A percentile compares a stretch with the other conserved stretches of the same genome.
phyloP scores from a whole-genome alignment of 768 basidiomycete species.

The Daedaleopsis nitida region DNA sequence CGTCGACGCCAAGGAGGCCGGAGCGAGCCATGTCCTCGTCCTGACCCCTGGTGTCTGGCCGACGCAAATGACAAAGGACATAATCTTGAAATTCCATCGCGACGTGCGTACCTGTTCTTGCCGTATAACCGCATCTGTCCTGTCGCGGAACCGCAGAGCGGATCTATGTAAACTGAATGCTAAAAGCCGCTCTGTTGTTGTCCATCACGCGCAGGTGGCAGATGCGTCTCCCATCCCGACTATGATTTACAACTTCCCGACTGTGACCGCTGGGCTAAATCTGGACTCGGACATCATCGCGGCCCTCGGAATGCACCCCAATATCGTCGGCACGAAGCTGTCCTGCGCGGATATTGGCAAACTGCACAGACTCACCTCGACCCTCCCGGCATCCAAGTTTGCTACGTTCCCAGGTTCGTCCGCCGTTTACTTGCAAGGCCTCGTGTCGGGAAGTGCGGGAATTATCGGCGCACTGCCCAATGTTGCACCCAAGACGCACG shows the following conservation, averaged over 20 bases:
- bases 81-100: conserved; percentile 66
- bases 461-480: conserved; percentile 44
- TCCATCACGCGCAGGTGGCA: conserved; percentile 51
- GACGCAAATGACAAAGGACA: conserved; percentile 60
- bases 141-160: too few species aligned
- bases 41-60: conserved; percentile 75
- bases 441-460: conserved; percentile 45
- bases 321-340: conserved; percentile 84
- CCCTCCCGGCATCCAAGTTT: conserved; percentile 55
- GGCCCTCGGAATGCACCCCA: conserved; percentile 71
- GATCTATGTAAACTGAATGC: too few species aligned
- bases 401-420: conserved; percentile 77
- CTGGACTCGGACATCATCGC: conserved; percentile 79
- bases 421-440: conserved; percentile 57
- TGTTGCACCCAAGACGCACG: conserved; percentile 56
- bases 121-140: not conserved
- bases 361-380: conserved; percentile 70
- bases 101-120: conserved; percentile 41
- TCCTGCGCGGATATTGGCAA: conserved; percentile 88
- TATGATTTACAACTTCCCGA: conserved; percentile 87
- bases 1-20: conserved; percentile 74
- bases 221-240: conserved; percentile 67
- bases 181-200: too few species aligned
- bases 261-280: conserved; percentile 79
- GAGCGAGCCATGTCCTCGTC: conserved; percentile 80